Base-by-base conservation (phyloP, 768 basidiomycete genomes). In the Pleurotus tuber-regium region DNA sequence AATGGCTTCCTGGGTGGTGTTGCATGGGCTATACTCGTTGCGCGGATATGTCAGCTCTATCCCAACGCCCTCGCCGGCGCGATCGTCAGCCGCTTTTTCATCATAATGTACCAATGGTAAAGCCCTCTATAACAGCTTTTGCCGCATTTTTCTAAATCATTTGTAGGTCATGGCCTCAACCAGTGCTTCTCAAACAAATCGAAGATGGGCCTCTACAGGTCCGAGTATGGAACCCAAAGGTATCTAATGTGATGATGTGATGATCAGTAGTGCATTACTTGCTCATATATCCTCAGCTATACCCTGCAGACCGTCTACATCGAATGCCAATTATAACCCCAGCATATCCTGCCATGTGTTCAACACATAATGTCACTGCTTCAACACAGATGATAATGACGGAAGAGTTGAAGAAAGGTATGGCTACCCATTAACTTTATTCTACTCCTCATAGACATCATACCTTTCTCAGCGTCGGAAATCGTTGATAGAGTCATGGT, bases 251-350 rank as follows among this genome's bases (percentile, higher is more conserved):
- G n/a, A n/a, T n/a, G n/a, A n/a, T n/a, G n/a, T n/a, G n/a, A 11
- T 35, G 4, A 33, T 23, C 8, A 41, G 5, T 36, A 28, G 29
- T 9, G 28, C 18, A 51, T 30, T 11, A 23, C 5, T 43, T 24
- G 21, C 29, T 25, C 60, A 51, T 39, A 26, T 40, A 8, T 12
- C 30, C 43, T n/a, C 31, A 95, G 89, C 67, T 97, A 50, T 98
- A 96, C 66, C 93, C 93, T 4, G 83, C 83, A 54, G 94, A 98
- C 67, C 79, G 90, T 52, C 81, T 90, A n/a, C 97, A 99, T 70
- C 82, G 92, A 58, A 98, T 98, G 97, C 97, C 97, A 10, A 98
- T 99, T 62, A 98, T 99, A 60, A 99, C 97, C 1, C 97, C 97
- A 2, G 95, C 97, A 9, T 99, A 98, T 69, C 97, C 97, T 40